A percentile compares a stretch with the other conserved stretches of the same genome.
Conservation (phyloP, 1,139 yeast genomes). For the Geotrichum bryndzae region DNA sequence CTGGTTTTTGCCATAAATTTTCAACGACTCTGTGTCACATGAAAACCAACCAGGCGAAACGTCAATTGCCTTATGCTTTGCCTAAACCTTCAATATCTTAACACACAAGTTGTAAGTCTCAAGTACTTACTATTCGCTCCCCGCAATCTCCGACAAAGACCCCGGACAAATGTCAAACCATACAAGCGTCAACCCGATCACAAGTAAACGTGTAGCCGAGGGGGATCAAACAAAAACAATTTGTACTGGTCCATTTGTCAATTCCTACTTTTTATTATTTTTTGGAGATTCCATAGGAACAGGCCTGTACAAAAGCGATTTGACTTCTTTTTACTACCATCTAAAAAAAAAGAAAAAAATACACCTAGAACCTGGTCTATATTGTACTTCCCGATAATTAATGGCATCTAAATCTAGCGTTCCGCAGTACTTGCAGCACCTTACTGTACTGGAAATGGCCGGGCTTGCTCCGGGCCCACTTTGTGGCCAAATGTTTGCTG, state of each 20-base stretch:
- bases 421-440: conserved; percentile 7
- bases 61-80: background rate
- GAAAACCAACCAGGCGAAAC: too few relatives aligned
- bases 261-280: too few relatives aligned
- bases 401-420: background rate
- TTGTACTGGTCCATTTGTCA: too few relatives aligned
- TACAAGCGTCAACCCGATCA: background rate
- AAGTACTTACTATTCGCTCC: background rate
- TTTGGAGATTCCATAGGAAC: too few relatives aligned
- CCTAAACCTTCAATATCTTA: background rate
- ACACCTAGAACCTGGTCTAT: too few relatives aligned
- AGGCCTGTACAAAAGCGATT: too few relatives aligned
- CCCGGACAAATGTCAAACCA: background rate
- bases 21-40: too few relatives aligned
- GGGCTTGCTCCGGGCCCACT: conserved; percentile 27
- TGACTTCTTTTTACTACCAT: too few relatives aligned
- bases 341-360: too few relatives aligned
- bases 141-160: background rate
- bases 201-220: background rate
- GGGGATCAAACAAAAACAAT: background rate
- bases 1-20: too few relatives aligned
- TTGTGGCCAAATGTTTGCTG: conserved; percentile 30
- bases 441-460: conserved; percentile 23
- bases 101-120: background rate
- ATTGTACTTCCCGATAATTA: background rate